Evolutionary conservation across 176 grass and related monocot genomes (phyloP).

Genomic region (Saccharum officinarum): DNA sequence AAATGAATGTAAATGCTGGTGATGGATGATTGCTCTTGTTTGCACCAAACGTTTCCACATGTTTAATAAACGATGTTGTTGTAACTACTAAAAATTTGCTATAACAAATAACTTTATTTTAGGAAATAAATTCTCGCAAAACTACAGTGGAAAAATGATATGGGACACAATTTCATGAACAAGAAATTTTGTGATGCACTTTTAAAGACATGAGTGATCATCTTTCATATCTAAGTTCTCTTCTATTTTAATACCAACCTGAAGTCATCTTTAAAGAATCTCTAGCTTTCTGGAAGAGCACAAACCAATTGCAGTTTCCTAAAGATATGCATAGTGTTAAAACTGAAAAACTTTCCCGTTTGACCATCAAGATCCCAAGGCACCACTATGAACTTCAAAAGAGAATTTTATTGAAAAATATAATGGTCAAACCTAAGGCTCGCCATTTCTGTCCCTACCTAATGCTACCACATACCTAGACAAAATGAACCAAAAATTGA

Average conservation of each 20-base stretch:
- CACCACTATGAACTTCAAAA: background rate
- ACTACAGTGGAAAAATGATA: background rate
- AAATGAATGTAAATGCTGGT: background rate
- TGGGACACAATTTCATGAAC: background rate
- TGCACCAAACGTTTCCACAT: background rate
- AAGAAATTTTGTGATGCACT: background rate
- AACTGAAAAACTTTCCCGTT: no score
- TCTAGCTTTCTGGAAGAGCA: no score
- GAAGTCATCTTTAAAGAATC: no score
- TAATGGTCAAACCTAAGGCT: background rate
- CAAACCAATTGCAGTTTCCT: no score
- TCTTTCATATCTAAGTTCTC: background rate
- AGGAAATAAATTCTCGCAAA: background rate
- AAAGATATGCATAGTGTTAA: no score
- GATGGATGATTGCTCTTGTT: background rate
- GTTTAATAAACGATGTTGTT: background rate
- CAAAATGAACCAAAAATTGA: background rate
- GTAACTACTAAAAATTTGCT: background rate
- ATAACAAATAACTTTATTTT: background rate
- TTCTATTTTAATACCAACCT: no score
- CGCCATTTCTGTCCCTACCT: no score
- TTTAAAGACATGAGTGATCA: background rate
- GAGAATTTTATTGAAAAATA: background rate
- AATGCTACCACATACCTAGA: background rate
- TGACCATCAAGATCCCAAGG: no score